Percentiles rank a stretch among this genome's conserved stretches.
These are phyloP conservation scores for Cryptococcus maquisensis DNA, from an alignment of 1,284 basidiomycete species.

Conservation along the genomic window DNA sequence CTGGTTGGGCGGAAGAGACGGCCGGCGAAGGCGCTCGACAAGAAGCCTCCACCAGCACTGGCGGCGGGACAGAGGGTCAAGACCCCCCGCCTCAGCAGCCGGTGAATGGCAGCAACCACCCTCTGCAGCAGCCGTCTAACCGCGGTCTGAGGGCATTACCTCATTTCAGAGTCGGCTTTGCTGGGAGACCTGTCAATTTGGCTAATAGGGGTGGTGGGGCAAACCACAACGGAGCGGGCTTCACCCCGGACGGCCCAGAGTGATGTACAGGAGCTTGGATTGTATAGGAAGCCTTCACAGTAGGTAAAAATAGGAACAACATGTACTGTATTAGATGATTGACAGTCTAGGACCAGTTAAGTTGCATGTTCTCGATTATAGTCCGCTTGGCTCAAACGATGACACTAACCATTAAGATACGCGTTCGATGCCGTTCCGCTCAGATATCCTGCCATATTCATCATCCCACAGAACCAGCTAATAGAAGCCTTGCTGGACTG, in stretches of 20 bases:
- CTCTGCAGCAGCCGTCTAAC: background rate
- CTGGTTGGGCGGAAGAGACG: background rate
- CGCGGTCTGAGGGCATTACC: constrained; percentile 9
- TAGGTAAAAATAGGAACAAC: too few species aligned
- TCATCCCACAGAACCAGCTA: too few species aligned
- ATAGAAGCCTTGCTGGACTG: too few species aligned
- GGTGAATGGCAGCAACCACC: background rate
- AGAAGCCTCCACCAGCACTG: background rate
- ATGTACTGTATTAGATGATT: too few species aligned
- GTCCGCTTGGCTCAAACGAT: too few species aligned
- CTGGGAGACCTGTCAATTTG: constrained; percentile 6
- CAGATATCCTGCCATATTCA: too few species aligned
- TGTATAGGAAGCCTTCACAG: too few species aligned
- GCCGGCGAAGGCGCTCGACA: too few species aligned
- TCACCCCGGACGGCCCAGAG: constrained; percentile 2
- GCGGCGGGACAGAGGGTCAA: background rate
- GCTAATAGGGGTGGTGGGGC: constrained; percentile 10
- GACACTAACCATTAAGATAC: too few species aligned
- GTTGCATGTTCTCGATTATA: background rate
- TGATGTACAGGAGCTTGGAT: too few species aligned
- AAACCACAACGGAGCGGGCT: constrained; percentile 1
- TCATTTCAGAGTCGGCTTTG: constrained; percentile 16
- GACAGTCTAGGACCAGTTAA: too few species aligned
- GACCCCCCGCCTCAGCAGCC: background rate
- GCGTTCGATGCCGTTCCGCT: too few species aligned